Base-by-base conservation (phyloP, 2,329 filamentous ascomycete genomes). In the Colletotrichum noveboracense region DNA sequence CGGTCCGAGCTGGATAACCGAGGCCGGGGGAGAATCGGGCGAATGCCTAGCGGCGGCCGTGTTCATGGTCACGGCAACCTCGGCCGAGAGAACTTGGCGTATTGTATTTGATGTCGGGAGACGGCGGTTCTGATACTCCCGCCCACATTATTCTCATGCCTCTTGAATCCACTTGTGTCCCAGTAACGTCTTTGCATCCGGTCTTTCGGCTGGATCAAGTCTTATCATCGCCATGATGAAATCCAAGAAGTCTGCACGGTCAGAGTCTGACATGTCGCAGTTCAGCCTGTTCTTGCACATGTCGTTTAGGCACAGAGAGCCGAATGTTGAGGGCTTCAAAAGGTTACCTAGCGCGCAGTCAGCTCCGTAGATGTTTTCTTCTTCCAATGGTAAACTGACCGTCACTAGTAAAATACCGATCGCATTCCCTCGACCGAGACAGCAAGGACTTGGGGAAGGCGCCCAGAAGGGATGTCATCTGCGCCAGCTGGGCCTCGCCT, bases 351-450 rank as follows among this genome's bases (percentile, higher is more conserved):
- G 10, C 43, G 1, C 2, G 0, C n/a, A 52, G n/a, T 52, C 7
- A 52, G 43, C 43, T 13, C n/a, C 10, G 9, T 48, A 3, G 10
- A 21, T 48, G 9, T 5, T 21, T 18, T 0, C 9, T 12, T 21
- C 0, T 3, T 3, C n/a, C 1, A 21, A 21, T 21, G 1, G 1
- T n/a, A 10, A 52, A 52, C 43, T 13, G 43, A 52, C 43, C n/a
- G 43, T 52, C n/a, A 7, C 43, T 52, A n/a, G 4, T 1, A 21
- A 52, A 52, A 24, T 52, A 52, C 12, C 4, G 2, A 21, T 52
- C 43, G 2, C 43, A 7, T 52, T 24, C 6, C 12, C 43, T 52
- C 2, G 43, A 52, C 3, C 43, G 43, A 21, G 43, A 52, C 2
- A 52, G 10, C 43, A 52, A 52, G 43, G 43, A 52, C 10, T 52